These are phyloP conservation scores for Annona cherimola DNA, from an alignment of 164 flowering plant species.

Conservation along the genomic window DNA sequence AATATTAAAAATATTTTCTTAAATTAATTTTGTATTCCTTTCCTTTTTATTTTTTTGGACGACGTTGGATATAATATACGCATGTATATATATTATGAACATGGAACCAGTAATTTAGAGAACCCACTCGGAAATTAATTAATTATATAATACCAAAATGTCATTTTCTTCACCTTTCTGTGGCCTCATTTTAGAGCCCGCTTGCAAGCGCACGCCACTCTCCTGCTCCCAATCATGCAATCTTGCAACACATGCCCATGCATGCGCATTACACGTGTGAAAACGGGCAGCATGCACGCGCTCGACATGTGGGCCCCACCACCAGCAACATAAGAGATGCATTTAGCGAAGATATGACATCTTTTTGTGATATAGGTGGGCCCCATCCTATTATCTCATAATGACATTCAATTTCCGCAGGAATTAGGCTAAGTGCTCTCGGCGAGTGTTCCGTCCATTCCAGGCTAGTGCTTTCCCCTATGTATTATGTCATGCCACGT, in stretches of 20 bases:
- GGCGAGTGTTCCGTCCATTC: neutral
- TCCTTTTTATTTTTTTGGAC: no score
- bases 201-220: neutral
- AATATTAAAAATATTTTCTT: no score
- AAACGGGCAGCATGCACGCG: neutral
- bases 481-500: neutral
- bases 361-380: neutral
- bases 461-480: neutral
- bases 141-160: no score
- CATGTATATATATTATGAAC: no score
- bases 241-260: neutral
- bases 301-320: neutral
- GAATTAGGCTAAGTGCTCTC: no score
- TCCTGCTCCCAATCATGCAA: neutral
- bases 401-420: neutral
- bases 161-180: neutral
- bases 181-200: no score
- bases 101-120: no score
- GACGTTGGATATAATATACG: no score
- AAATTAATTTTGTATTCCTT: no score
- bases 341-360: neutral
- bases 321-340: neutral
- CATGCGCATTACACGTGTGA: neutral
- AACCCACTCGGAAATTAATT: no score
- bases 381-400: neutral